phyloP scores from a whole-genome alignment of 2,329 filamentous ascomycete genomes.

The Bipolaris oryzae region DNA sequence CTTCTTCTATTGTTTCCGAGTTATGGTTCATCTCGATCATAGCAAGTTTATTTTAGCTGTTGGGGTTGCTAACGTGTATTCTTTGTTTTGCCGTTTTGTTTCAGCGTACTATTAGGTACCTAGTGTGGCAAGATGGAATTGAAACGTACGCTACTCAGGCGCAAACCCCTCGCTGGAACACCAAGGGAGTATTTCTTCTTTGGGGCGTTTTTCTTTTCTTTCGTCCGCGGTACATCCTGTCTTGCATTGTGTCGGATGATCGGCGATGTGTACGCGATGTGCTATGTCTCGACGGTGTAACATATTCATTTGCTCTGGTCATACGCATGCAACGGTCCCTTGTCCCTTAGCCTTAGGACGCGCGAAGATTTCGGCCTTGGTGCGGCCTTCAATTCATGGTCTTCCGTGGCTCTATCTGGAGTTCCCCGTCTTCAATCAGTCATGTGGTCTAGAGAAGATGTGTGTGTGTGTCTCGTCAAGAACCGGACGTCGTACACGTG shows the following conservation, averaged over 20 bases:
- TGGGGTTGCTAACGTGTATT: neutral
- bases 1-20: neutral
- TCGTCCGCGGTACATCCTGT: neutral
- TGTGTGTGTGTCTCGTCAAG: neutral
- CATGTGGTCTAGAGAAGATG: neutral
- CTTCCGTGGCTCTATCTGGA: neutral
- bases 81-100: slow-evolving; percentile 1
- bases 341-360: neutral
- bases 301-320: too few relatives aligned
- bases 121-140: neutral
- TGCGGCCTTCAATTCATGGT: neutral
- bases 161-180: neutral
- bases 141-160: neutral
- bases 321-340: neutral
- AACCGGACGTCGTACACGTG: neutral
- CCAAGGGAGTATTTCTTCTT: neutral
- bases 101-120: neutral
- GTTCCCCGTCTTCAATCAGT: neutral
- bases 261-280: neutral
- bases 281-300: neutral
- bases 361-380: neutral
- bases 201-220: neutral
- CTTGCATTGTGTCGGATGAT: neutral
- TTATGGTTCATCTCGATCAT: neutral
- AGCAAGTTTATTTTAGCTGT: too few relatives aligned